Evolutionary conservation across 768 basidiomycete genomes (phyloP), one percentile per base, ranked within the genome.

Genomic region (Auricularia cornea): DNA sequence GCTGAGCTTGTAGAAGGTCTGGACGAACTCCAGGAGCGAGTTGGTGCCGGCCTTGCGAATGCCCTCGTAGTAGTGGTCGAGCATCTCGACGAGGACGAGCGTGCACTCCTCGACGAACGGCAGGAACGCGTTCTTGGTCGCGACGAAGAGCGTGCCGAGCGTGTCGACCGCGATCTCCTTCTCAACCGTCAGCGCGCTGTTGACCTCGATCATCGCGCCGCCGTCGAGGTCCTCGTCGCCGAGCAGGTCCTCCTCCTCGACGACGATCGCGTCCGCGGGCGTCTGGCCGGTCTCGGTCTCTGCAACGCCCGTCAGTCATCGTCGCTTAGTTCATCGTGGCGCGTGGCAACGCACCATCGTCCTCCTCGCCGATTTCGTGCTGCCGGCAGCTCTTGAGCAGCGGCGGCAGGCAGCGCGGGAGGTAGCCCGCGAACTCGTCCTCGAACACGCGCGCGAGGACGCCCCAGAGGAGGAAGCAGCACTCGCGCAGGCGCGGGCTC

Each of bases 131-230:
- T 74, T 76, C 69, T 86, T 85, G 32, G 92, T 93, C 12, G 90
- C 83, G 32, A 84, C 80, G 72, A 98, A 98, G 66, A 99, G 76
- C 38, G 90, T 88, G 65, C 96, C 94, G 67, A 98, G 88, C 3
- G 95, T 93, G 72, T 98, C 95, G 29, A 94, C 93, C 26, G 97
- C 95, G 65, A 98, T 97, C 80, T 99, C 97, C 77, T 99, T 99
- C 81, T 99, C 97, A 62, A 98, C 94, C 51, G 95, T 95, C 67
- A 98, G 89, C 26, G 94, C 95, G 69, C 90, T 92, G 79, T 94
- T 96, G 66, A 95, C 92, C 66, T 94, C 91, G 71, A 94, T 83
- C 75, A 92, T 80, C 75, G 93, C 92, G 28, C 28, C 28, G 69
- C 92, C 92, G 59, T 92, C 75, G 69, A 94, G 91, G 54, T 91